Percentiles rank a stretch among this genome's conserved stretches.
These are phyloP conservation scores for Hamigera avellanea DNA, from an alignment of 495 filamentous ascomycete species.

Conservation along the genomic window DNA sequence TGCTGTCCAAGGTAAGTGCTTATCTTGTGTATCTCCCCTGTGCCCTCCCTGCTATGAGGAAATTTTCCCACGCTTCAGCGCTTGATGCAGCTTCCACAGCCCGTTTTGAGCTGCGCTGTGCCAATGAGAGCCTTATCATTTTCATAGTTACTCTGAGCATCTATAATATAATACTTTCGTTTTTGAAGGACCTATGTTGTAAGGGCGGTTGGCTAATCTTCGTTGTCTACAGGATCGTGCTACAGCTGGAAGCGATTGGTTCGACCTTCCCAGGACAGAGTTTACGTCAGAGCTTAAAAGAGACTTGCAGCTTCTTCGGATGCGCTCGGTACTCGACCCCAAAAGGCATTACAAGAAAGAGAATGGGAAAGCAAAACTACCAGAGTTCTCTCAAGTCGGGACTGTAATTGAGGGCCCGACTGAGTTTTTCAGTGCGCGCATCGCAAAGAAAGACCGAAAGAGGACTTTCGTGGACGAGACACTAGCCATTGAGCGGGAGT, in stretches of 20 bases:
- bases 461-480: constrained; percentile 85
- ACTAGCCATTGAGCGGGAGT: constrained; percentile 49
- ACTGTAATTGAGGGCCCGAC: constrained; percentile 82
- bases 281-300: constrained; percentile 75
- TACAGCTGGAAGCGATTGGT: constrained; percentile 62
- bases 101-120: constrained; percentile 71
- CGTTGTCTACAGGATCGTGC: constrained; percentile 39
- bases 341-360: constrained; percentile 91
- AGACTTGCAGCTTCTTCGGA: constrained; percentile 75
- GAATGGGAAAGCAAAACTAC: constrained; percentile 48
- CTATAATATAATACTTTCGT: background rate
- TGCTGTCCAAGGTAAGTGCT: constrained; percentile 28
- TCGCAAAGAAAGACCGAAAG: constrained; percentile 80
- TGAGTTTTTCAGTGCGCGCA: constrained; percentile 68
- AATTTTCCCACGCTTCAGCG: constrained; percentile 43
- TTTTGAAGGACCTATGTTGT: too few species aligned
- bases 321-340: constrained; percentile 80
- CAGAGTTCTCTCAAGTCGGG: constrained; percentile 79
- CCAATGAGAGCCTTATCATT: constrained; percentile 57
- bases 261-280: constrained; percentile 70
- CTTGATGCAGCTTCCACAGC: constrained; percentile 53
- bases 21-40: constrained; percentile 4
- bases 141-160: constrained; percentile 99
- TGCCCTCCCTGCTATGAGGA: constrained; percentile 49
- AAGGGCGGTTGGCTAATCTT: too few species aligned